Evolutionary conservation across 805 yeast species (phyloP).

Genomic region (Candida sanyiensis): DNA sequence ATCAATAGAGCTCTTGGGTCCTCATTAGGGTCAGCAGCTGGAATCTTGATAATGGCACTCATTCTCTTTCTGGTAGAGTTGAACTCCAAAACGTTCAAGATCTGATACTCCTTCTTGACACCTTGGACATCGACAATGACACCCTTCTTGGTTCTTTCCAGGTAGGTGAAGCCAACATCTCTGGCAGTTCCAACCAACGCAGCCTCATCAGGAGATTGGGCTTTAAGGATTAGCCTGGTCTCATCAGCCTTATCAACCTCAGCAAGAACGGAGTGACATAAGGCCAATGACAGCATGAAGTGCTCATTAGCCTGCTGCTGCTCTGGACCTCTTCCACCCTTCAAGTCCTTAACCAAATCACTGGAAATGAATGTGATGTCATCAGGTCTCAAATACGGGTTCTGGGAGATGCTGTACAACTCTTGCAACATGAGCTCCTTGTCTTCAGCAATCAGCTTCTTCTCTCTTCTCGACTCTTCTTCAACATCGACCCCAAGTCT

Average conservation of each 20-base stretch:
- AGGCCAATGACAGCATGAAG: conserved; percentile 68
- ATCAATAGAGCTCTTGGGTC: conserved; percentile 58
- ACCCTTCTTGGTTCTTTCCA: conserved; percentile 63
- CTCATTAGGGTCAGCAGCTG: conserved; percentile 38
- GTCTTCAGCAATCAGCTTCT: conserved; percentile 50
- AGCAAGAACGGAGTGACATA: conserved; percentile 73
- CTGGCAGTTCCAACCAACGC: conserved; percentile 80
- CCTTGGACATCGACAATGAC: conserved; percentile 66
- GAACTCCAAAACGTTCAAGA: conserved; percentile 67
- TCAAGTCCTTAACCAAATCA: conserved; percentile 57
- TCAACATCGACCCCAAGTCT: conserved; percentile 74
- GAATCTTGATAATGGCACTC: conserved; percentile 75
- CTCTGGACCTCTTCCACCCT: conserved; percentile 41
- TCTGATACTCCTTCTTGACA: conserved; percentile 60
- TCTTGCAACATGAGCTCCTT: conserved; percentile 51
- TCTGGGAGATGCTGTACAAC: conserved; percentile 33
- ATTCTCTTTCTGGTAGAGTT: conserved; percentile 83
- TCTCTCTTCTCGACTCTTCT: conserved; percentile 48
- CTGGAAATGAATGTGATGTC: conserved; percentile 67
- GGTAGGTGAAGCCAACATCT: conserved; percentile 65
- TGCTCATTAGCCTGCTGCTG: conserved; percentile 62
- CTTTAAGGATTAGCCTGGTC: conserved; percentile 51
- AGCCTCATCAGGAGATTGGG: conserved; percentile 85
- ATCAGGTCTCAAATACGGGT: conserved; percentile 42
- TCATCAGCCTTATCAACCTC: conserved; percentile 62